These are phyloP conservation scores for Secale cereale DNA, from an alignment of 176 grass and related monocot genomes.

Conservation along the genomic window DNA sequence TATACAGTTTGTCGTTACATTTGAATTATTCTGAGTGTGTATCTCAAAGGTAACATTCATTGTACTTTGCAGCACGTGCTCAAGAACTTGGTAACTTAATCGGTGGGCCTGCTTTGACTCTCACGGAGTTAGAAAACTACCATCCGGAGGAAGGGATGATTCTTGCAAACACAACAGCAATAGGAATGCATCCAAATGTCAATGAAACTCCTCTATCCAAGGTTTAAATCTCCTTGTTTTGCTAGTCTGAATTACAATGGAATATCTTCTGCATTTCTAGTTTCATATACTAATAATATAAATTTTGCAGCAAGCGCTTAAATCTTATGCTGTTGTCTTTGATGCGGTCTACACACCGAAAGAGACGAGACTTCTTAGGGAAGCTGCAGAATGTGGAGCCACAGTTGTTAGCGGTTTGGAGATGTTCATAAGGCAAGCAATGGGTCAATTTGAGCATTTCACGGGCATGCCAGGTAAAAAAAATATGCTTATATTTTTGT, in stretches of 20 bases:
- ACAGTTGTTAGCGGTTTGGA: constrained; percentile 91
- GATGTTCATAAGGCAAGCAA: constrained; percentile 98
- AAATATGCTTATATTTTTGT: not conserved
- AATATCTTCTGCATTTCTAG: not conserved
- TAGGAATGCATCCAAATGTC: constrained; percentile 94
- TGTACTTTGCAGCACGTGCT: constrained; percentile 57
- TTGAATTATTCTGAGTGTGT: not conserved
- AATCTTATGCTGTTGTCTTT: constrained; percentile 81
- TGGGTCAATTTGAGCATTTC: constrained; percentile 92
- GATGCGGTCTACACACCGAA: constrained; percentile 96
- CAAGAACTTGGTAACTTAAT: constrained; percentile 84
- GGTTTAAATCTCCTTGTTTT: constrained; percentile 37
- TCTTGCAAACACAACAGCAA: constrained; percentile 98
- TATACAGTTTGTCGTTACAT: not conserved
- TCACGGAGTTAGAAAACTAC: constrained; percentile 84
- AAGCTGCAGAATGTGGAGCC: constrained; percentile 75
- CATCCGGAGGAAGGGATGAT: constrained; percentile 89
- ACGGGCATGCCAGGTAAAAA: constrained; percentile 69
- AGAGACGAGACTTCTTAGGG: constrained; percentile 85
- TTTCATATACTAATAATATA: not conserved
- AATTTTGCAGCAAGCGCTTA: constrained; percentile 77
- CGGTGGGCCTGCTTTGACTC: constrained; percentile 77
- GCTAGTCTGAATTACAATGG: not conserved
- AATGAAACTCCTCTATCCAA: constrained; percentile 88
- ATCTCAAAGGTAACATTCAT: constrained; percentile 15